Evolutionary conservation across 2,329 filamentous ascomycete species (phyloP), one percentile per base, ranked within the genome.

Genomic region (Xylariaceae sp.): DNA sequence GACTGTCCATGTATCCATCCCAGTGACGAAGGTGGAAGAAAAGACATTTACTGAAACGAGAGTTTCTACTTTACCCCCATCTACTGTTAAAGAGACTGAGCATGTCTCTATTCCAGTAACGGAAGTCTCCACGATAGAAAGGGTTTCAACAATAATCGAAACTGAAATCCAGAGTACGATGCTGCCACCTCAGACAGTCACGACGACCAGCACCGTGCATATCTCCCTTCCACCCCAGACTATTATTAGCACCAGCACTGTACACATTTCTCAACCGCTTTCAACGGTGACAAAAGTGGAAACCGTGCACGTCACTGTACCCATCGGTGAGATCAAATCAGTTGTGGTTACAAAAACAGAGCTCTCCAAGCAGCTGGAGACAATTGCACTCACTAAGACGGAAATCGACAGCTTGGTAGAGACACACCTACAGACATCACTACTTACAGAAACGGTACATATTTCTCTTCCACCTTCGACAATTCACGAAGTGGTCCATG

Each of bases 361-460:
- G 20, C 44, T 61, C 29, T 14, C 42, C 18, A 61, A 41, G 21
- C 44, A 58, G 12, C 32, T 54, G n/a, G 20, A 56, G 44, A 59
- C 56, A 9, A 40, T 49, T 7, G 45, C 51, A 1, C 32, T 61
- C 20, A 58, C 55, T 10, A 49, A 61, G 18, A 58, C 52, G 1
- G 57, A 54, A 2, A 54, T 57, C 21, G 16, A 59, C 40, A 56
- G 44, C 4, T 40, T 60, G 2, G 50, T 52, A 45, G 51, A 60
- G 44, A 60, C 55, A 3, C 48, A 58, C 3, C 58, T 58, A 6
- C 26, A 37, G 29, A 58, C 48, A 10, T 19, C 52, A 12, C 37
- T 51, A 12, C 50, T 62, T 4, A 54, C 48, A 26, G 51, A 61
- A 23, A 61, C 58, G 1, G 55, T 61, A 32, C 54, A 60, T 42